A percentile compares a stretch with the other conserved stretches of the same genome.
These are phyloP conservation scores for Musa itinerans DNA, from an alignment of 176 grass and related monocot species.

Conservation along the genomic window DNA sequence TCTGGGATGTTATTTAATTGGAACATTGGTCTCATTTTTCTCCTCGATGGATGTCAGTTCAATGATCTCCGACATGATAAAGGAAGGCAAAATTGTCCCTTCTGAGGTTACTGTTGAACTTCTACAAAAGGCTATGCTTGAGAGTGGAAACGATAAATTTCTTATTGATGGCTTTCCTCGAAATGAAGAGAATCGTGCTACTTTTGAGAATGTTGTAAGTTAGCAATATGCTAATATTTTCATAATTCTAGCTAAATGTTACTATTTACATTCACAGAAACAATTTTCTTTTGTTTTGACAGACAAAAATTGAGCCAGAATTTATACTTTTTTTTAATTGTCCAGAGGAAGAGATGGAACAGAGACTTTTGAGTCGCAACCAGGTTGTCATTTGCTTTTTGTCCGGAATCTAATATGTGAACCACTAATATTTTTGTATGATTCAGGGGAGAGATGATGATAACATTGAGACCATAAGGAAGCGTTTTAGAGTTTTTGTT, in stretches of 20 bases:
- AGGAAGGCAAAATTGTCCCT: conserved; percentile 87
- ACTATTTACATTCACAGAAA: neutral
- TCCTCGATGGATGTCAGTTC: no score
- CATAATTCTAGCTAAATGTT: neutral
- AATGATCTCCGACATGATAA: neutral
- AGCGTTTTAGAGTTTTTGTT: conserved; percentile 78
- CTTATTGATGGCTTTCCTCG: conserved; percentile 86
- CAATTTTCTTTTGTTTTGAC: conserved; percentile 19
- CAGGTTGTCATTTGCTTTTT: conserved; percentile 45
- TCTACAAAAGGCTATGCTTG: conserved; percentile 63
- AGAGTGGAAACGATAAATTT: conserved; percentile 70
- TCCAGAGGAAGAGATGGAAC: conserved; percentile 87
- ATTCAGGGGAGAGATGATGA: conserved; percentile 94
- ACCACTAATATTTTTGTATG: neutral
- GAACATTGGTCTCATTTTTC: no score
- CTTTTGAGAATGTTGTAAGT: conserved; percentile 72
- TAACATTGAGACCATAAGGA: conserved; percentile 93
- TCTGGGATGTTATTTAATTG: conserved; percentile 8
- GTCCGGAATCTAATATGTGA: no score
- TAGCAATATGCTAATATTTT: neutral
- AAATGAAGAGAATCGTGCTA: conserved; percentile 90
- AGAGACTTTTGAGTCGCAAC: conserved; percentile 70
- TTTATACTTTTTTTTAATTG: conserved; percentile 88
- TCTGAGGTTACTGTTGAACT: conserved; percentile 90
- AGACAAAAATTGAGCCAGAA: conserved; percentile 76